phyloP scores from a whole-genome alignment of 2,329 filamentous ascomycete genomes.

The Microcyclospora pomicola region DNA sequence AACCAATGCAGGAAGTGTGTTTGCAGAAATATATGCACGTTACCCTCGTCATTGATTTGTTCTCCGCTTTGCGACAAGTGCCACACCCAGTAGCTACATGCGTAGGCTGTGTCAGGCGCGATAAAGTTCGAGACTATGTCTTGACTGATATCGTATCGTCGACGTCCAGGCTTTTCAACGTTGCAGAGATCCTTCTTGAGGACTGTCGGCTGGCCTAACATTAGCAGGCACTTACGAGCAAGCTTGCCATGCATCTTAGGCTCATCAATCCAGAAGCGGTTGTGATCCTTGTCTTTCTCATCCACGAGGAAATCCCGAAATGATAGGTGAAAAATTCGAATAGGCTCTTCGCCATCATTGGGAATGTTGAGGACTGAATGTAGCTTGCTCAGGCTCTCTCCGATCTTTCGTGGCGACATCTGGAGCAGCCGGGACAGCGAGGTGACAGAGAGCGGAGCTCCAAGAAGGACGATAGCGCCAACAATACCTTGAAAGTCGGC shows the following conservation, averaged over 20 bases:
- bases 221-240: slow-evolving; percentile 5
- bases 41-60: slow-evolving; percentile 14
- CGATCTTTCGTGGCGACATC: slow-evolving; percentile 4
- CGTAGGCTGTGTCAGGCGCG: slow-evolving; percentile 25
- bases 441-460: slow-evolving; percentile 9
- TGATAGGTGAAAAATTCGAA: slow-evolving; percentile 16
- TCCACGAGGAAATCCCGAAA: slow-evolving; percentile 18
- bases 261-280: slow-evolving; percentile 10
- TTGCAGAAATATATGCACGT: slow-evolving; percentile 24
- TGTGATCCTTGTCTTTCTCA: neutral
- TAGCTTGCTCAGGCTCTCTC: slow-evolving; percentile 6
- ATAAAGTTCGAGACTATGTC: slow-evolving; percentile 11
- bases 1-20: slow-evolving; percentile 32
- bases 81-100: slow-evolving; percentile 28
- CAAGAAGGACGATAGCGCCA: slow-evolving; percentile 11
- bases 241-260: slow-evolving; percentile 5
- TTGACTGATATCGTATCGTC: neutral
- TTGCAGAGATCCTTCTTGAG: slow-evolving; percentile 1
- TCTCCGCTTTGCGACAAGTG: slow-evolving; percentile 18
- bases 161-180: neutral
- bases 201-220: neutral
- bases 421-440: slow-evolving; percentile 10
- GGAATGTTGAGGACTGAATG: slow-evolving; percentile 16
- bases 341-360: slow-evolving; percentile 4
- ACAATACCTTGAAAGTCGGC: slow-evolving; percentile 9